Percentiles rank a stretch among this genome's conserved stretches.
These are phyloP conservation scores for Cyclotella kingstonii DNA, from an alignment of 108 stramenopile genomes.

Conservation along the genomic window DNA sequence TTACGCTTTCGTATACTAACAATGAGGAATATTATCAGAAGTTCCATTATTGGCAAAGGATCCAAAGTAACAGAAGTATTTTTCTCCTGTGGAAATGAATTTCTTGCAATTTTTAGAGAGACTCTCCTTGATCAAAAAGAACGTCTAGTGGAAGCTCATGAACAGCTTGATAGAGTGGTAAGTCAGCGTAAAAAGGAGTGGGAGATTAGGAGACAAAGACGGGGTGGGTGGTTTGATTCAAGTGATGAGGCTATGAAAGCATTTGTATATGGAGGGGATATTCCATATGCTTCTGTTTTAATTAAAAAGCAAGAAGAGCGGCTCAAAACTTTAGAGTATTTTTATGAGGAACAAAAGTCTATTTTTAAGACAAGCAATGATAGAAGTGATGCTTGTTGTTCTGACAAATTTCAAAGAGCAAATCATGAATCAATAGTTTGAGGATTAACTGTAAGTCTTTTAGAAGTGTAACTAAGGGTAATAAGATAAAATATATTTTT, in stretches of 20 bases:
- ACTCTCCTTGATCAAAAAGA: conserved; percentile 34
- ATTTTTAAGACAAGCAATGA: conserved; percentile 26
- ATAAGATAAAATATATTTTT: too few relatives aligned
- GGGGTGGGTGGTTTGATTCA: conserved; percentile 39
- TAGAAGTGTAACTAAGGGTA: too few relatives aligned
- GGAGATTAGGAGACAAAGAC: conserved; percentile 18
- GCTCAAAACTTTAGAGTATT: conserved; percentile 31
- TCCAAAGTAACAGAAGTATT: conserved; percentile 46
- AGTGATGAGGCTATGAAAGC: conserved; percentile 20
- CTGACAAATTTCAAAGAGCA: too few relatives aligned
- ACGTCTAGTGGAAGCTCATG: conserved; percentile 35
- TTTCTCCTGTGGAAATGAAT: conserved; percentile 41
- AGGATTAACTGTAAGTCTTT: too few relatives aligned
- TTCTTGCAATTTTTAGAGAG: conserved; percentile 49
- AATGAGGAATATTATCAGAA: conserved; percentile 46
- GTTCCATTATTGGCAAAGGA: conserved; percentile 44
- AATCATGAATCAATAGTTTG: too few relatives aligned
- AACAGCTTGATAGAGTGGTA: conserved; percentile 36
- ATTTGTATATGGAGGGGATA: conserved; percentile 40
- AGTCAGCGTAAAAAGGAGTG: conserved; percentile 41
- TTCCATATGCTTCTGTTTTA: conserved; percentile 26
- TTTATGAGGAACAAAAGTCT: conserved; percentile 48
- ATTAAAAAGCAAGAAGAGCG: conserved; percentile 40
- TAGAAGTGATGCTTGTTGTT: too few relatives aligned
- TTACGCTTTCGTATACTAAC: conserved; percentile 34